These are phyloP conservation scores for Fusarium pilosicola DNA, from an alignment of 2,329 filamentous ascomycete species.

Conservation along the genomic window DNA sequence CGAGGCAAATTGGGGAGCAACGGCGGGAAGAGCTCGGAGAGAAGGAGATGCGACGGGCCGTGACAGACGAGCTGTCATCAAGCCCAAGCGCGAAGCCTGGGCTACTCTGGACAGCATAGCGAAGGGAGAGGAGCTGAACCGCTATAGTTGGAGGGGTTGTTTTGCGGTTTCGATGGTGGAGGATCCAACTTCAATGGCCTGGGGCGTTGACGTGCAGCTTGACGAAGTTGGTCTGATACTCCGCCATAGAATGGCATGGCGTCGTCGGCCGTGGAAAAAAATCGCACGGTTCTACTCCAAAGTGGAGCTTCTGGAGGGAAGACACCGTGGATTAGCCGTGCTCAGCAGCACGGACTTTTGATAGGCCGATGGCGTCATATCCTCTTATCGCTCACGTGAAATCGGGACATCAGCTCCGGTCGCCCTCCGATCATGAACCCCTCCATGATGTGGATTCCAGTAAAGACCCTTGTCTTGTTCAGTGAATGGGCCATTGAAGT, in stretches of 20 bases:
- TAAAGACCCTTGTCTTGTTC: not conserved
- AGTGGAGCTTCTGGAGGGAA: constrained; percentile 13
- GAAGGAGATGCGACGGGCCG: constrained; percentile 39
- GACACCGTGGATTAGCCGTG: constrained; percentile 36
- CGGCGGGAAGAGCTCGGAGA: constrained; percentile 40
- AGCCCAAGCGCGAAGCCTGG: constrained; percentile 48
- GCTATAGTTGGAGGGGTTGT: not conserved
- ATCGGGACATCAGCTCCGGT: not conserved
- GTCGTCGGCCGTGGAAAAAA: constrained; percentile 40
- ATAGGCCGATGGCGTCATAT: constrained; percentile 41
- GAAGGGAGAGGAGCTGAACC: constrained; percentile 17
- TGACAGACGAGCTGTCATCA: constrained; percentile 45
- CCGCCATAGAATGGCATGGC: constrained; percentile 43
- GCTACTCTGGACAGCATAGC: constrained; percentile 55
- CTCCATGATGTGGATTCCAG: constrained; percentile 6
- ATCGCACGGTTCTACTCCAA: constrained; percentile 34
- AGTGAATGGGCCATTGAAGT: not conserved
- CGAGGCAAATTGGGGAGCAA: constrained; percentile 32
- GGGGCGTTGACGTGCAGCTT: constrained; percentile 22
- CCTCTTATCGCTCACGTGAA: not conserved
- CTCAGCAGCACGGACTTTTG: constrained; percentile 24
- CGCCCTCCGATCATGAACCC: constrained; percentile 20
- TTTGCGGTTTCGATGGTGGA: constrained; percentile 23
- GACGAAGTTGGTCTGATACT: constrained; percentile 43
- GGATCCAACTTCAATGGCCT: constrained; percentile 36